Evolutionary conservation across 2,329 filamentous ascomycete genomes (phyloP), one percentile per base, ranked within the genome.

Genomic region (Neofusicoccum laricinum): DNA sequence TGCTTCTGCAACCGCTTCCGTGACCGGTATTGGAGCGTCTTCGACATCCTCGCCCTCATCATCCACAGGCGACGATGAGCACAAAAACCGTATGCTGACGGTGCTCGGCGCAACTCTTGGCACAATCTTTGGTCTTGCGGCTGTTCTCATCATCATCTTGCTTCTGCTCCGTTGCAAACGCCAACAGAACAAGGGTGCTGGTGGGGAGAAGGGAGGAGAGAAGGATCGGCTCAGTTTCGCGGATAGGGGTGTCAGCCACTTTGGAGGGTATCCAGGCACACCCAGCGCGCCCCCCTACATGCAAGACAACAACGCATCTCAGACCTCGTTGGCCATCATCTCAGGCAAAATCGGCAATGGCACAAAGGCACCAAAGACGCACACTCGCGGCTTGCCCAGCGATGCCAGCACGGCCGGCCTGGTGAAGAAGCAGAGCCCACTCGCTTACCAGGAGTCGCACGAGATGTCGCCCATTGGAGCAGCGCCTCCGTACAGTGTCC

Each of bases 31-130:
- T 53, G 68, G 70, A 30, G 66, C 74, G 25, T 30, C 25, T 30
- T 30, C 25, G 25, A 74, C 71, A 34, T 19, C 38, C 10, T 59
- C 62, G 1, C 25, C 62, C n/a, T 19, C 51, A 4, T 38, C 62
- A 8, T 46, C 51, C 14, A 69, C 65, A 40, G 67, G 72, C 43
- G 71, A 71, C 25, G 70, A 71, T 17, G 71, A 74, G 65, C 76
- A 74, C 67, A 77, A 82, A 68, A 71, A 73, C 80, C 84, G 76
- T 69, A 87, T 77, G 72, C 68, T 83, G 62, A 79, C 87, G 7
- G 89, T 97, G 32, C 83, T 97, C 1, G 93, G 91, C 38, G 91
- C 91, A 58, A 91, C 91, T 0, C 83, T 98, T 0, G 93, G 93
- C 12, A 88, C 89, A n/a, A 87, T 97, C 21, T 85, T 91, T 61